Evolutionary conservation across 108 stramenopile species (phyloP).

Genomic region (Fistulifera solaris): DNA sequence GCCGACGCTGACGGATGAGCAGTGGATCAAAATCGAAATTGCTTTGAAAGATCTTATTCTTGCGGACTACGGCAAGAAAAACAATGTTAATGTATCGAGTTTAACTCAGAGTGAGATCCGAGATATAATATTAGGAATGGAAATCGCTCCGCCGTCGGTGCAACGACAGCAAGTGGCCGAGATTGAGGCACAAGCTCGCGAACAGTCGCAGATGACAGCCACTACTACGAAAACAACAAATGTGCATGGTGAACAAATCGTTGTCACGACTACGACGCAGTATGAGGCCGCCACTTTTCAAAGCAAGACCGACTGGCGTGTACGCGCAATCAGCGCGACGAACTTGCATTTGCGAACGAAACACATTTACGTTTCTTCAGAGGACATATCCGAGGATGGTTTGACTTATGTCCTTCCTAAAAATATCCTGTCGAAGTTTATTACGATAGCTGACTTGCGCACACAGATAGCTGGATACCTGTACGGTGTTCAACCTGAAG

Average conservation of each 20-base stretch:
- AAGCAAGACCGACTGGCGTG: slow-evolving; percentile 98
- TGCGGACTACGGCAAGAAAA: slow-evolving; percentile 98
- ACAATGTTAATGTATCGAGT: slow-evolving; percentile 98
- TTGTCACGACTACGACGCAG: slow-evolving; percentile 95
- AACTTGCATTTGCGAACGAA: slow-evolving; percentile 97
- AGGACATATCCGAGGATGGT: slow-evolving; percentile 94
- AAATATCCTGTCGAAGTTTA: slow-evolving; percentile 95
- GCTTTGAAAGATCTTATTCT: slow-evolving; percentile 97
- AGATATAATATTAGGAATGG: slow-evolving; percentile 99
- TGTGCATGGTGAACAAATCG: slow-evolving; percentile 97
- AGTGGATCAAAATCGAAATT: slow-evolving; percentile 99
- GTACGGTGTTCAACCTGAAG: slow-evolving; percentile 94
- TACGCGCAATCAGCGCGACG: slow-evolving; percentile 97
- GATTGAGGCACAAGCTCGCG: slow-evolving; percentile 96
- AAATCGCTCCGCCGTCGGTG: slow-evolving; percentile 97
- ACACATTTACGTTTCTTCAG: slow-evolving; percentile 96
- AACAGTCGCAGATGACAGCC: slow-evolving; percentile 94
- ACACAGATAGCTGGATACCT: slow-evolving; percentile 97
- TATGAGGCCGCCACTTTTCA: slow-evolving; percentile 97
- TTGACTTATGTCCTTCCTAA: slow-evolving; percentile 98
- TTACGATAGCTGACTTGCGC: slow-evolving; percentile 90
- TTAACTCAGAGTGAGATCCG: slow-evolving; percentile 98
- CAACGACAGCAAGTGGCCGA: slow-evolving; percentile 99
- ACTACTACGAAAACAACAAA: slow-evolving; percentile 98
- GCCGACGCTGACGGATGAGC: slow-evolving; percentile 97